Conservation (phyloP, 2,329 filamentous ascomycete genomes). For the Monosporascus ibericus region DNA sequence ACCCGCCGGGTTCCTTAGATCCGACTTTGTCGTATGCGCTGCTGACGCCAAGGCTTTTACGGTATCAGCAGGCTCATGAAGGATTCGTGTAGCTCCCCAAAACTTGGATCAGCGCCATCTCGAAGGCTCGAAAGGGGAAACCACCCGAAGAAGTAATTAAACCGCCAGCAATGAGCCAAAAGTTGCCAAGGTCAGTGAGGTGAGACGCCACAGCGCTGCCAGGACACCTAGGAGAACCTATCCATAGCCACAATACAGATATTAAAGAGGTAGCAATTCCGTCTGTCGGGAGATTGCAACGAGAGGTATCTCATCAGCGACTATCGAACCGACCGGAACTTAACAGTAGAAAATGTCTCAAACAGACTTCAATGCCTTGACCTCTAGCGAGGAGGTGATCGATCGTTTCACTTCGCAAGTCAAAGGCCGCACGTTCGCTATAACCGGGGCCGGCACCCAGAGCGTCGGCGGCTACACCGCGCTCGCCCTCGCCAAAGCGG, state of each 20-base stretch:
- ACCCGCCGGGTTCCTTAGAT: background rate
- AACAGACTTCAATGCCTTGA: background rate
- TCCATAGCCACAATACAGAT: no score
- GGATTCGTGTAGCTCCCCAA: background rate
- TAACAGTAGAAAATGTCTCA: background rate
- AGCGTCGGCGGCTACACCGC: slow-evolving; percentile 3
- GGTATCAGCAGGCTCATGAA: background rate
- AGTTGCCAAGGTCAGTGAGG: no score
- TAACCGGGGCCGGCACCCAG: slow-evolving; percentile 4
- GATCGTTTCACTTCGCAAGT: background rate
- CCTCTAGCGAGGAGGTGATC: background rate
- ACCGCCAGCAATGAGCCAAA: no score
- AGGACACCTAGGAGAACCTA: no score
- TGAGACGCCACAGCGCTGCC: no score
- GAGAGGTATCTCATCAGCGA: background rate
- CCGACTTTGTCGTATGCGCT: background rate
- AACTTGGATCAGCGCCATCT: background rate
- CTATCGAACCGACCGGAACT: background rate
- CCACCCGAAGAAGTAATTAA: no score
- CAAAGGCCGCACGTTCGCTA: slow-evolving; percentile 14
- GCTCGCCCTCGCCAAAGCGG: slow-evolving; percentile 4
- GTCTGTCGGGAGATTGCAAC: background rate
- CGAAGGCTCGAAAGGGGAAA: background rate
- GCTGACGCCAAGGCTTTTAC: background rate
- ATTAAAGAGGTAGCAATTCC: background rate